Base-by-base conservation (phyloP, 2,329 filamentous ascomycete genomes). In the Dothistroma pini region DNA sequence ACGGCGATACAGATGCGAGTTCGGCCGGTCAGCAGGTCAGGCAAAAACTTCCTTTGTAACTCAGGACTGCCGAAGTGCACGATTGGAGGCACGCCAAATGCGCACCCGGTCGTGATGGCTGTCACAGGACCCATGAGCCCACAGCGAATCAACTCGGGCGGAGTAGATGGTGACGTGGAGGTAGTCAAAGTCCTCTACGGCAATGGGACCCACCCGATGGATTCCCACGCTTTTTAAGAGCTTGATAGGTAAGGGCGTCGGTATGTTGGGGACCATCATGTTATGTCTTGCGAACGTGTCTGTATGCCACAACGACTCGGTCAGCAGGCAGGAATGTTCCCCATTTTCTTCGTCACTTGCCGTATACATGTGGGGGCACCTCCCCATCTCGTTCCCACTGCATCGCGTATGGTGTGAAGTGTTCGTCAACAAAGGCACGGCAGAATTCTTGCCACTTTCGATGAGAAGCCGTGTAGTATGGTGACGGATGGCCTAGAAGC, bases 1-100 rank as follows among this genome's bases (percentile, higher is more conserved):
- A 96, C 91, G 57, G 90, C 91, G 4, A 96, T 80, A 71, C 88
- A 93, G 73, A 93, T 90, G 81, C 92, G 92, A 84, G 93, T 95
- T 80, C 86, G 85, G 62, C 90, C 91, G 53, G 83, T 85, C 68
- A 96, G 83, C 53, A 90, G 86, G 70, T 93, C 89, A 34, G 86
- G 81, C 34, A 86, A 84, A 53, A 95, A 81, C 56, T 81, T 81
- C 68, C 86, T 81, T 77, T 87, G 88, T 69, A 90, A 83, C 44
- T 78, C 78, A 60, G 84, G 79, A 70, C 93, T 83, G 55, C 83
- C 84, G 74, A 89, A 84, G 80, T 87, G 95, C 78, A 93, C 88
- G 72, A 95, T 84, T 8, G 89, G 90, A 0, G 90, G 89, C 64
- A 95, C 78, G 44, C 86, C 86, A 66, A 95, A 95, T 34, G 87